Percentiles rank a stretch among this genome's conserved stretches.
These are phyloP conservation scores for Epichloe festucae DNA, from an alignment of 2,329 filamentous ascomycete species.

Conservation along the genomic window DNA sequence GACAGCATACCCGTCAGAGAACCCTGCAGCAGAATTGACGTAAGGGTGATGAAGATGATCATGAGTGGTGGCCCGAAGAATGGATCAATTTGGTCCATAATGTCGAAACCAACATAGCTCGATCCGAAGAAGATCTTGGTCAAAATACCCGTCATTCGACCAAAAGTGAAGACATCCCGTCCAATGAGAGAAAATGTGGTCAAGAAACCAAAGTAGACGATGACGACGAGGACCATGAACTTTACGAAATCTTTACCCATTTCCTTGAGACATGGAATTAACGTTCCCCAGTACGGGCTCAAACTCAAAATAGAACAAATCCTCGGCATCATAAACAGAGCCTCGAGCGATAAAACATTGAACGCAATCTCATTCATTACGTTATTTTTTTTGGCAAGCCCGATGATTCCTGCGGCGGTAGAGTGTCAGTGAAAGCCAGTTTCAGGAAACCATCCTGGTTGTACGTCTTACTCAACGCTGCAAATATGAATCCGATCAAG, in stretches of 20 bases:
- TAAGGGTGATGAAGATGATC: slow-evolving; percentile 65
- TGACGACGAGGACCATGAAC: slow-evolving; percentile 66
- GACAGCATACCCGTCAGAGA: slow-evolving; percentile 67
- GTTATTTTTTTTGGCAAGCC: slow-evolving; percentile 36
- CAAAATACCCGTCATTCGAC: slow-evolving; percentile 61
- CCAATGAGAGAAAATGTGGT: slow-evolving; percentile 74
- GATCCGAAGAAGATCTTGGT: slow-evolving; percentile 74
- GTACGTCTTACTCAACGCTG: slow-evolving; percentile 48
- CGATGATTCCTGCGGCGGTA: slow-evolving; percentile 17
- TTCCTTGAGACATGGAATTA: slow-evolving; percentile 82
- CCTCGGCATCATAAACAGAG: slow-evolving; percentile 77
- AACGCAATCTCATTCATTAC: slow-evolving; percentile 67
- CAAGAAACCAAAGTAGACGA: slow-evolving; percentile 77
- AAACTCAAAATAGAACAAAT: slow-evolving; percentile 79
- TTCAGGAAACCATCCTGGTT: slow-evolving; percentile 4
- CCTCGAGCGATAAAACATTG: slow-evolving; percentile 79
- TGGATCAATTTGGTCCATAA: slow-evolving; percentile 47
- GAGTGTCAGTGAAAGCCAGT: neutral
- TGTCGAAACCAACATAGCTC: slow-evolving; percentile 60
- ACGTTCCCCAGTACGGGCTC: slow-evolving; percentile 79
- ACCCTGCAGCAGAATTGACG: slow-evolving; percentile 67
- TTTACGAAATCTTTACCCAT: slow-evolving; percentile 91
- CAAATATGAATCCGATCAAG: slow-evolving; percentile 56
- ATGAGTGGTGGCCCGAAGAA: slow-evolving; percentile 48
- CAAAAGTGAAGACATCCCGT: slow-evolving; percentile 51